These are phyloP conservation scores for Linum usitatissimum DNA, from an alignment of 345 rosid genomes.

Conservation along the genomic window DNA sequence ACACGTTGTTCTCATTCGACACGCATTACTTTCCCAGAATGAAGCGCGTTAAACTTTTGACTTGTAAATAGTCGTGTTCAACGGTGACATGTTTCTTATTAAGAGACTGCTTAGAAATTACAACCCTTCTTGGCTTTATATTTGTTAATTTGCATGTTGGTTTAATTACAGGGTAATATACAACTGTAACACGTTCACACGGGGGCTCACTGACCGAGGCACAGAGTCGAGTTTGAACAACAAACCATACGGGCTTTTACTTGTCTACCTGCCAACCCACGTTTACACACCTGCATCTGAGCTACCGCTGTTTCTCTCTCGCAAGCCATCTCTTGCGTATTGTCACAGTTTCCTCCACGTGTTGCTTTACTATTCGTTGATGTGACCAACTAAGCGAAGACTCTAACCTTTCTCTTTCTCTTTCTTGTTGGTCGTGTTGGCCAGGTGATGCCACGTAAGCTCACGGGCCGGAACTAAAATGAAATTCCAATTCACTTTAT, in stretches of 20 bases:
- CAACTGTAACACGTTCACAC: background rate
- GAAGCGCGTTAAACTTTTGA: too few species aligned
- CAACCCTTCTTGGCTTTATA: too few species aligned
- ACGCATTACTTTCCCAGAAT: too few species aligned
- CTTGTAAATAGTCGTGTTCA: too few species aligned
- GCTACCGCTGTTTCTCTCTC: too few species aligned
- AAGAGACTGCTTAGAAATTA: too few species aligned
- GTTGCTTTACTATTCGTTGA: background rate
- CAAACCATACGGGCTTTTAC: too few species aligned
- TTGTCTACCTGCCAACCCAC: too few species aligned
- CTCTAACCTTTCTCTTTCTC: background rate
- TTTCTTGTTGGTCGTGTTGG: background rate
- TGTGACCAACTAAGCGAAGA: background rate
- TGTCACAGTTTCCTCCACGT: background rate
- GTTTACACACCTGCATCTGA: too few species aligned
- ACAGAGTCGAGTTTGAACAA: background rate
- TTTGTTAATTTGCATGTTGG: background rate
- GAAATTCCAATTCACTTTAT: constrained; percentile 24
- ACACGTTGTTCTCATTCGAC: too few species aligned
- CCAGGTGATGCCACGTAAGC: background rate
- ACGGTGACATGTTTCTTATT: too few species aligned
- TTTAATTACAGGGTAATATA: background rate
- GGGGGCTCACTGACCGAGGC: background rate
- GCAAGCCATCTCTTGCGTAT: background rate
- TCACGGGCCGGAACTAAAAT: background rate